Conservation (phyloP, 352 stramenopile species). For the Phytophthora megakarya region DNA sequence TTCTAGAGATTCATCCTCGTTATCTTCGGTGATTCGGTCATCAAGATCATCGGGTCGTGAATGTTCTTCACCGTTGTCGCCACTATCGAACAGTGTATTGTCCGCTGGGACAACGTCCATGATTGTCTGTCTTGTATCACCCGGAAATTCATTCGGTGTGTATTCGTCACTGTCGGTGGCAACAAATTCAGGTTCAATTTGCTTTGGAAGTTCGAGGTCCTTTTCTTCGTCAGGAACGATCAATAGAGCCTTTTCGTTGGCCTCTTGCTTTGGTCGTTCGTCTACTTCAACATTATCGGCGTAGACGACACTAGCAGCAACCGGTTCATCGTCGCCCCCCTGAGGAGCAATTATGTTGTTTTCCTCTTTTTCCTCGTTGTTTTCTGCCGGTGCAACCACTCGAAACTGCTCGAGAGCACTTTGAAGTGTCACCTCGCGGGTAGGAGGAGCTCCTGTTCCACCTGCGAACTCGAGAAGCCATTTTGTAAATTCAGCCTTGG, state of each 20-base stretch:
- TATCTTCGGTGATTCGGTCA: neutral
- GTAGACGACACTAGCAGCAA: neutral
- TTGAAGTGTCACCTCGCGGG: constrained; percentile 36
- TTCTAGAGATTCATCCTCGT: neutral
- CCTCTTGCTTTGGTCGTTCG: neutral
- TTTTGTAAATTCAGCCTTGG: constrained; percentile 65
- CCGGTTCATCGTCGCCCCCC: neutral
- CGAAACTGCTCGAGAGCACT: constrained; percentile 36
- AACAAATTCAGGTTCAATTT: constrained; percentile 5
- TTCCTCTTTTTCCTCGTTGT: constrained; percentile 1
- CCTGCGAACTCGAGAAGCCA: constrained; percentile 49
- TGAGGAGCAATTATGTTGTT: neutral
- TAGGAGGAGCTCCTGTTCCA: constrained; percentile 11
- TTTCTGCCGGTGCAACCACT: constrained; percentile 5
- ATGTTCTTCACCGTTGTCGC: constrained; percentile 1
- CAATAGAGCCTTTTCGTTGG: neutral
- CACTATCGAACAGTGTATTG: neutral
- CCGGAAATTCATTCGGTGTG: neutral
- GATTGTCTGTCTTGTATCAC: neutral
- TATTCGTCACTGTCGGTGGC: constrained; percentile 1
- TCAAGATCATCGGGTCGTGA: neutral
- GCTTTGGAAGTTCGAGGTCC: neutral
- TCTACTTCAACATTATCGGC: neutral
- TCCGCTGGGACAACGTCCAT: neutral
- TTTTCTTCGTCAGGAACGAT: neutral